phyloP scores from a whole-genome alignment of 2,329 filamentous ascomycete species.

The Huntiella decipiens region DNA sequence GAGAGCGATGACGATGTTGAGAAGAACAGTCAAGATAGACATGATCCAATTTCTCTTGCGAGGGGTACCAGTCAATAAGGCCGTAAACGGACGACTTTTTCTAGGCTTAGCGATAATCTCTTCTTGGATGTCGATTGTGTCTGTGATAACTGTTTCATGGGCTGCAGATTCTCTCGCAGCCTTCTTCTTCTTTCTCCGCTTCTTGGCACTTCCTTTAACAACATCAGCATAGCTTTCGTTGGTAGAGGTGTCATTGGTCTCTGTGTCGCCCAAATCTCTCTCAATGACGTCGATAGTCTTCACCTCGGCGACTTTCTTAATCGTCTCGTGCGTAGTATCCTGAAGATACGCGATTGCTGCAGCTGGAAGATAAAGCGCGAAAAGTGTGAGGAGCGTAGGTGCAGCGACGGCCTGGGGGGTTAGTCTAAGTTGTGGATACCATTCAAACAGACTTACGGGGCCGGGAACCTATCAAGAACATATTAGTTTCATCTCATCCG shows the following conservation, averaged over 20 bases:
- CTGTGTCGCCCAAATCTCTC: background rate
- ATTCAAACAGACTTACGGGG: slow-evolving; percentile 14
- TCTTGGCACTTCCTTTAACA: background rate
- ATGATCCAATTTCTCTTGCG: slow-evolving; percentile 47
- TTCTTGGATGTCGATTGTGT: slow-evolving; percentile 29
- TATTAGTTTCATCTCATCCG: slow-evolving; percentile 3
- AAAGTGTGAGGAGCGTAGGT: slow-evolving; percentile 32
- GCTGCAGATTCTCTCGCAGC: background rate
- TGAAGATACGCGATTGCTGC: slow-evolving; percentile 40
- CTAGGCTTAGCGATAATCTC: slow-evolving; percentile 22
- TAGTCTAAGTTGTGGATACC: background rate
- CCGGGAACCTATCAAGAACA: slow-evolving; percentile 16
- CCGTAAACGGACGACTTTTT: slow-evolving; percentile 36
- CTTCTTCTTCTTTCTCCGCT: background rate
- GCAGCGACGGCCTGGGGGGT: slow-evolving; percentile 13
- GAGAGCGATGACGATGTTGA: slow-evolving; percentile 51
- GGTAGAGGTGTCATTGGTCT: background rate
- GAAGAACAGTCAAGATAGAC: slow-evolving; percentile 47
- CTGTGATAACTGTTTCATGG: background rate
- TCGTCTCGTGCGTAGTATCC: slow-evolving; percentile 36
- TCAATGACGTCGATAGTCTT: slow-evolving; percentile 19
- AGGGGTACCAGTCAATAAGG: slow-evolving; percentile 58
- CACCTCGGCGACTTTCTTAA: slow-evolving; percentile 41
- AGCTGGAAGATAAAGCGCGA: slow-evolving; percentile 45
- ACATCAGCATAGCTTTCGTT: background rate